Evolutionary conservation across 345 rosid genomes (phyloP), one percentile per base, ranked within the genome.

Genomic region (Odontarrhena argentea): DNA sequence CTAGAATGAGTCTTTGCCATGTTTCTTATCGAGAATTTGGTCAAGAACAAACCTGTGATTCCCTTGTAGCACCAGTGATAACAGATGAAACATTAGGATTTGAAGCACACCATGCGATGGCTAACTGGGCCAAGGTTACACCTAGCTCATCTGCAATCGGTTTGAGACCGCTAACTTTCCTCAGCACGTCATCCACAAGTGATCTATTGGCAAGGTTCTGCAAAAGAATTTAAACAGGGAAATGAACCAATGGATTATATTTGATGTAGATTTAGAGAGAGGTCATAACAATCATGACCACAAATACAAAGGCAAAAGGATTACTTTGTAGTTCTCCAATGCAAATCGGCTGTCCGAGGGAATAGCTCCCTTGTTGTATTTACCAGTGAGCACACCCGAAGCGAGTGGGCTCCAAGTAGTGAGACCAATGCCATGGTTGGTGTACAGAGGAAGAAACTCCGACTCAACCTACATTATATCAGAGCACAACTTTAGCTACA

Each of bases 351-450:
- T 94, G 68, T 94, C 97, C 9, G 93, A 60, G 15, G 99, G 99
- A 73, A 94, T 77, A 22, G 57, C 56, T 68, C 99, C 97, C 78
- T 86, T 91, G 84, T 77, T 83, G 80, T 94, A 91, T 57, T 94
- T 94, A 62, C 99, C 99, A 69, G 96, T 87, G 76, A 94, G 97
- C 56, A 94, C 99, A 43, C 99, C 97, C 3, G 97, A 91, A 36
- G 99, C 91, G 47, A 94, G 96, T 43, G 99, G 99, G 62, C 99
- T 94, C 99, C 99, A 94, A 5, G 97, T 94, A 14, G 99, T 87
- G 25, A 94, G 91, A 68, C 99, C 99, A 46, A 94, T 55, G 72
- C 96, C 97, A 81, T 91, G 83, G 68, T 87, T 94, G 66, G 58
- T 77, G 79, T 87, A 94, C 32, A 94, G 76, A 41, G 99, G 96